Conservation (phyloP, 2,329 filamentous ascomycete species). For the Hypoxylon sp. region DNA sequence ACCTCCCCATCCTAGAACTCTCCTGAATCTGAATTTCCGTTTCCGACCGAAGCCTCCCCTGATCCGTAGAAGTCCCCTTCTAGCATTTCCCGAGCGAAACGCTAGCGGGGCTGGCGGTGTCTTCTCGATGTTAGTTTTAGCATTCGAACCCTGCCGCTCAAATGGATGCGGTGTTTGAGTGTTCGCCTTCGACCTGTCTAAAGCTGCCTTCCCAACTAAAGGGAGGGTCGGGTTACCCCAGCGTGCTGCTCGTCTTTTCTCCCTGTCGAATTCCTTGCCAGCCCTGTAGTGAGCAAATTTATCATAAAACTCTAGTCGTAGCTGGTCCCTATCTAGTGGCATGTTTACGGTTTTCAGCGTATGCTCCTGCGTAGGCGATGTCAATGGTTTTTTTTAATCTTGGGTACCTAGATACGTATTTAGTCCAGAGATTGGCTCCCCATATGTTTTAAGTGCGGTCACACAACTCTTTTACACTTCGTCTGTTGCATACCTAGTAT, state of each 20-base stretch:
- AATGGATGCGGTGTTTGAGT: no score
- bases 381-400: background rate
- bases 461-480: background rate
- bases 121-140: background rate
- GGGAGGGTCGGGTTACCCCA: constrained; percentile 9
- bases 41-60: background rate
- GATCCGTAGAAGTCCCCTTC: background rate
- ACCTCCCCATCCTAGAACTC: background rate
- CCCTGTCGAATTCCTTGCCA: background rate
- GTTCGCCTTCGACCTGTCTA: background rate
- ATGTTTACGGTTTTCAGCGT: background rate
- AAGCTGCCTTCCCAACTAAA: background rate
- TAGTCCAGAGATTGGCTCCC: background rate
- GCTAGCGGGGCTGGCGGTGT: background rate
- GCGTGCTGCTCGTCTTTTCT: constrained; percentile 21
- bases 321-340: background rate
- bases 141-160: no score
- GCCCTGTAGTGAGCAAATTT: background rate
- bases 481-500: background rate
- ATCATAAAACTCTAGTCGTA: background rate
- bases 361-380: background rate
- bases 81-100: background rate
- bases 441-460: background rate
- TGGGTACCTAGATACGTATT: background rate
- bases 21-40: background rate